A percentile compares a stretch with the other conserved stretches of the same genome.
These are phyloP conservation scores for Naganishia vaughanmartiniae DNA, from an alignment of 768 basidiomycete species.

Conservation along the genomic window DNA sequence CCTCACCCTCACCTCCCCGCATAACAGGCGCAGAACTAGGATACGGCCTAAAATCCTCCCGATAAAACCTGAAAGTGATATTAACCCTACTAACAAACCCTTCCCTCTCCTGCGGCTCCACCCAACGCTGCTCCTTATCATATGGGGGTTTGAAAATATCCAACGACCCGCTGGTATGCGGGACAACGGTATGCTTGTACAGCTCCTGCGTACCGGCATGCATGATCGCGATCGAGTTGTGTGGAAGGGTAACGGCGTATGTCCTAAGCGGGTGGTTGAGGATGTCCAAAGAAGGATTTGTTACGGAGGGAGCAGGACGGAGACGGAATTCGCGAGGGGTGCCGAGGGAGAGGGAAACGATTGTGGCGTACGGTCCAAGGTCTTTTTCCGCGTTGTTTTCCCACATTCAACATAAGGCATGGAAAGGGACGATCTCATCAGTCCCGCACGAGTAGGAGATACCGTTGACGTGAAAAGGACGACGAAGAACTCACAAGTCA, in stretches of 20 bases:
- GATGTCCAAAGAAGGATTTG: neutral
- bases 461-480: neutral
- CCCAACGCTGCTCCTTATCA: conserved; percentile 32
- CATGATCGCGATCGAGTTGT: conserved; percentile 51
- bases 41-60: conserved; percentile 47
- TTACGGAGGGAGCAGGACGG: conserved; percentile 32
- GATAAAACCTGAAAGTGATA: conserved; percentile 49
- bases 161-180: conserved; percentile 35
- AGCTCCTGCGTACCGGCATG: conserved; percentile 51
- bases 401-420: neutral
- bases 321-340: conserved; percentile 50
- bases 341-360: conserved; percentile 51
- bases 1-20: conserved; percentile 4
- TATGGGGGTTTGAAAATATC: conserved; percentile 49
- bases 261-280: conserved; percentile 41
- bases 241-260: conserved; percentile 47
- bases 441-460: too few relatives aligned
- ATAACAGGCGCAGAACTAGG: conserved; percentile 24
- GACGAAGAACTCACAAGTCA: conserved; percentile 43
- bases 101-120: conserved; percentile 37
- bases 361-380: conserved; percentile 52
- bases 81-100: conserved; percentile 47
- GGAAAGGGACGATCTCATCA: neutral
- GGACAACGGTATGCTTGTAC: conserved; percentile 51
- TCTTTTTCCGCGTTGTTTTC: too few relatives aligned